Conservation (phyloP, 169 alveolate species). For the Cryptosporidium baileyi region DNA sequence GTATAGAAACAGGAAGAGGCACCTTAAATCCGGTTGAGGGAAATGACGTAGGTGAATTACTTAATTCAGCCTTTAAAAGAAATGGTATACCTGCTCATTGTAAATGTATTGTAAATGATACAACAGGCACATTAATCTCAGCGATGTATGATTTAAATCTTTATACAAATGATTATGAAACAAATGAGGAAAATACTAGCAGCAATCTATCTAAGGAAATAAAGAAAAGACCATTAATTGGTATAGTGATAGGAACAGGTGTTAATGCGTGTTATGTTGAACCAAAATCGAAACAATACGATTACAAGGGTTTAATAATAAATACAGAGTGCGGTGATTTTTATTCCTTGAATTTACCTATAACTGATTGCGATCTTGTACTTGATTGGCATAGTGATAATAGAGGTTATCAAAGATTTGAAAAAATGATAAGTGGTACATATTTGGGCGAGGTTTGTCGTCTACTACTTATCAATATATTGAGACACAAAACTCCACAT, state of each 20-base stretch:
- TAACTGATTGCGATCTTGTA: conserved; percentile 82
- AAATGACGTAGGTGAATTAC: conserved; percentile 84
- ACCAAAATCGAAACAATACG: conserved; percentile 81
- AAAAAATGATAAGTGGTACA: conserved; percentile 87
- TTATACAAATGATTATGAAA: neutral
- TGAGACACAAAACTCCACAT: conserved; percentile 81
- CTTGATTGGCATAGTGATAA: conserved; percentile 83
- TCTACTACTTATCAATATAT: conserved; percentile 76
- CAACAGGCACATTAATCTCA: conserved; percentile 89
- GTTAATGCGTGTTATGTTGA: conserved; percentile 86
- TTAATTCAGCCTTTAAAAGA: conserved; percentile 84
- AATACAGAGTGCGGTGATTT: conserved; percentile 87
- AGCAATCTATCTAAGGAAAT: neutral
- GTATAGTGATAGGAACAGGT: conserved; percentile 89
- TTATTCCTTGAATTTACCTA: conserved; percentile 83
- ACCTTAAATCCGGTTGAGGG: conserved; percentile 89
- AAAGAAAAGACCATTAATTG: conserved; percentile 71
- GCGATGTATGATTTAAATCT: conserved; percentile 50
- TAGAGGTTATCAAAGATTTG: conserved; percentile 85
- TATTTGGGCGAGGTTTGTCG: conserved; percentile 88
- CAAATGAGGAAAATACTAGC: neutral
- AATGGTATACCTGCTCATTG: conserved; percentile 79
- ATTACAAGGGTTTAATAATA: conserved; percentile 83
- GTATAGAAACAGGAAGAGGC: conserved; percentile 88
- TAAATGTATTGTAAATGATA: conserved; percentile 84